A percentile compares a stretch with the other conserved stretches of the same genome.
phyloP scores from a whole-genome alignment of 345 rosid species.

The Isatis tinctoria region DNA sequence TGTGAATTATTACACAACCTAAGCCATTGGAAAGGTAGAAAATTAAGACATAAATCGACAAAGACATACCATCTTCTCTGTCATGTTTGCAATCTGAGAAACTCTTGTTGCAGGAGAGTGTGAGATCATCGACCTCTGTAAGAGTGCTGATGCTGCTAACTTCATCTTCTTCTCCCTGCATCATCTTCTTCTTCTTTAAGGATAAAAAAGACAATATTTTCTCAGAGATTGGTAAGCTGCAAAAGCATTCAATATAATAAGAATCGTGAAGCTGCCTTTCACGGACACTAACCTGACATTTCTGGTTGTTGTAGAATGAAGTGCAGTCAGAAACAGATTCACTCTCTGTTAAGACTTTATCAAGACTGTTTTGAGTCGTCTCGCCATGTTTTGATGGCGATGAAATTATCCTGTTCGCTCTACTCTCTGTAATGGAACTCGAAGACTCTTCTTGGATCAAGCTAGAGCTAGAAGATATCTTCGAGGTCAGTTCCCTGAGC shows the following conservation, averaged over 20 bases:
- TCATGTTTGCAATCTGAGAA: conserved; percentile 34
- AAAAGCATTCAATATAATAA: neutral
- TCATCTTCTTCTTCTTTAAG: conserved; percentile 5
- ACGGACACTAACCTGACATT: conserved; percentile 53
- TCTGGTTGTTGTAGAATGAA: conserved; percentile 37
- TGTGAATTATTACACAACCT: neutral
- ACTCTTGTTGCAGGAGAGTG: conserved; percentile 29
- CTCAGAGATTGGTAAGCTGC: neutral
- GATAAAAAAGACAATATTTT: neutral
- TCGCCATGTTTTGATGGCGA: conserved; percentile 13
- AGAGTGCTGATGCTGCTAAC: conserved; percentile 41
- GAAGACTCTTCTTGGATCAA: conserved; percentile 44
- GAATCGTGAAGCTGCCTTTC: neutral
- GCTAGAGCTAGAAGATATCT: conserved; percentile 47
- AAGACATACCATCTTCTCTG: conserved; percentile 18
- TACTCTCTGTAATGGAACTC: conserved; percentile 34
- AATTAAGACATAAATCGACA: neutral
- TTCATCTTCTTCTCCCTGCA: conserved; percentile 40
- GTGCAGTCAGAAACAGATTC: conserved; percentile 38
- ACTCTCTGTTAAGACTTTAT: conserved; percentile 31
- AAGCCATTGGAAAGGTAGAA: neutral
- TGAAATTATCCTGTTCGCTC: conserved; percentile 24
- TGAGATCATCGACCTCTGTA: conserved; percentile 35
- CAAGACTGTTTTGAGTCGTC: conserved; percentile 33
- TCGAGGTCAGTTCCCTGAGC: conserved; percentile 61